Base-by-base conservation (phyloP, 106 monocot species). In the Iris macrosiphon region DNA sequence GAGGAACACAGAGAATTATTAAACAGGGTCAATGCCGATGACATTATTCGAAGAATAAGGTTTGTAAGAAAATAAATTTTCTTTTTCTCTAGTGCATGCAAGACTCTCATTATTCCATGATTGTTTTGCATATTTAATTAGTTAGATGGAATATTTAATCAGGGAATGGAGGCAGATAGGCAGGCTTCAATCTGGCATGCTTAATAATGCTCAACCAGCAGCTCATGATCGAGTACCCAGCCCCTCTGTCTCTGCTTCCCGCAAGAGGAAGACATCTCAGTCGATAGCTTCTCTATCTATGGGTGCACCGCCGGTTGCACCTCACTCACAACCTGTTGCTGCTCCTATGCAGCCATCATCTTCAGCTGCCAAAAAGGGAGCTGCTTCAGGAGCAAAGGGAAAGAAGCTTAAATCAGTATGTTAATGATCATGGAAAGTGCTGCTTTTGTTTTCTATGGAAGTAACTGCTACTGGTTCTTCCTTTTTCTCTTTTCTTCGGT, bases 111-210 rank as follows among this genome's bases (percentile, higher is more conserved):
- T 91, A 33, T n/a, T n/a, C n/a, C 45, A 2, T 45, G 1, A 3
- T 61, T 34, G 1, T 45, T 31, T 17, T 60, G 25, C 44, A 45
- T 17, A n/a, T n/a, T n/a, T n/a, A n/a, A n/a, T 22, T 49, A 14
- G 32, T 33, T 55, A n/a, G 25, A 25, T 51, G 22, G 7, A 67
- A 25, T 55, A 56, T 63, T 13, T 48, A 8, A 30, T 18, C 45
- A 95, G 94, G 71, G 85, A 89, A 45, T 95, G 94, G 88, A 81
- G 94, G 68, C 57, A 94, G 64, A 56, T 58, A 35, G 76, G 94
- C 55, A 70, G 76, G 4, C 53, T 15, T 17, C 82, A 83, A 73
- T 44, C 73, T 31, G 68, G 72, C 8, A 40, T 83, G 60, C 57
- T 69, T 39, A 80, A 35, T 71, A 79, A 79, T 68, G 48, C 62